phyloP scores from a whole-genome alignment of 768 basidiomycete species.

The Termitomyces sp. region DNA sequence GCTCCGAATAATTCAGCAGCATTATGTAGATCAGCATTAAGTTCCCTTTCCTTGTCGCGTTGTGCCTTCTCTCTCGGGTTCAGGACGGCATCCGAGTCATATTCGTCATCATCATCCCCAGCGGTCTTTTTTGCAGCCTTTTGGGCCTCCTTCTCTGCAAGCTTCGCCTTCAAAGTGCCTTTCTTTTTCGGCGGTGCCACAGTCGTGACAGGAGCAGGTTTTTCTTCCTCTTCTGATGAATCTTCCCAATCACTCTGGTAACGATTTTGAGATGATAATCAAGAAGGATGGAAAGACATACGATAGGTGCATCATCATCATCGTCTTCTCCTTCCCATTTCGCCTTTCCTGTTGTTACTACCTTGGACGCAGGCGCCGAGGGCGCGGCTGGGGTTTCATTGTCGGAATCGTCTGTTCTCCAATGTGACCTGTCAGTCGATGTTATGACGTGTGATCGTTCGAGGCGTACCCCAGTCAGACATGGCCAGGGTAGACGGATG shows the following conservation, averaged over 20 bases:
- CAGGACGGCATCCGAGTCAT: constrained; percentile 71
- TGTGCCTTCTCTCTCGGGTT: constrained; percentile 80
- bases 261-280: constrained; percentile 12
- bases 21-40: constrained; percentile 84
- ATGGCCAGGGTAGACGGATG: constrained; percentile 22
- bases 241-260: constrained; percentile 93
- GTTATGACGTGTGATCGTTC: constrained; percentile 1
- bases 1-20: constrained; percentile 81
- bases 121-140: constrained; percentile 51
- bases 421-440: constrained; percentile 1
- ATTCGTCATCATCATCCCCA: constrained; percentile 48
- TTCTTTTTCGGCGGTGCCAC: constrained; percentile 86
- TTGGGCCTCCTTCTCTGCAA: constrained; percentile 87
- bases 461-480: constrained; percentile 41
- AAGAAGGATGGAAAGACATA: constrained; percentile 38
- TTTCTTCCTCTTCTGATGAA: constrained; percentile 69
- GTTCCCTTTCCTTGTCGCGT: constrained; percentile 75
- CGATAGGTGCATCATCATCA: constrained; percentile 75
- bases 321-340: constrained; percentile 95
- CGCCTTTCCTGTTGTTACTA: constrained; percentile 37
- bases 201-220: constrained; percentile 41
- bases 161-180: constrained; percentile 85
- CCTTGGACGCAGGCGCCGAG: constrained; percentile 24
- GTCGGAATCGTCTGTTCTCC: constrained; percentile 33
- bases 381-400: constrained; percentile 32